phyloP scores from a whole-genome alignment of 306 rosid species.

The Castanea sativa region DNA sequence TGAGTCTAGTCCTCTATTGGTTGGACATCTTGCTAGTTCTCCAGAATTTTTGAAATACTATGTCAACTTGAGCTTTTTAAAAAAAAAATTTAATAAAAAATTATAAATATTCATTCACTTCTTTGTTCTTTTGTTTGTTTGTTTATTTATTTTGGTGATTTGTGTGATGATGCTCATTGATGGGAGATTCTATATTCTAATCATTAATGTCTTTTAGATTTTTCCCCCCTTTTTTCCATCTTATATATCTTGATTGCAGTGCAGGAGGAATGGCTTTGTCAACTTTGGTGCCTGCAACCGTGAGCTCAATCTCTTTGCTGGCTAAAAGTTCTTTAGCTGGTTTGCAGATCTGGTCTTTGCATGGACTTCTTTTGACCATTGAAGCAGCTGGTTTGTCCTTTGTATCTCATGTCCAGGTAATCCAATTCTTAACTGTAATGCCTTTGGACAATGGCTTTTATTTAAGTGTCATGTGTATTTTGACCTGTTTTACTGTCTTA shows the following conservation, averaged over 20 bases:
- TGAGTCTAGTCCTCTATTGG: neutral
- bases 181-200: neutral
- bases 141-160: neutral
- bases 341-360: slow-evolving; percentile 96
- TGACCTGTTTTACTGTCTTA: neutral
- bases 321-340: slow-evolving; percentile 77
- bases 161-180: neutral
- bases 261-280: slow-evolving; percentile 99
- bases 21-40: neutral
- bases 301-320: slow-evolving; percentile 74
- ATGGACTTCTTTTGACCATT: slow-evolving; percentile 91
- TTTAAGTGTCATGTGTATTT: slow-evolving; percentile 5
- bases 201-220: neutral
- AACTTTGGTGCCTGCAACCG: slow-evolving; percentile 91
- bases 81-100: too few relatives aligned
- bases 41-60: neutral
- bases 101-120: neutral
- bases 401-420: slow-evolving; percentile 98
- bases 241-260: slow-evolving; percentile 58
- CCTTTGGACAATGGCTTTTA: slow-evolving; percentile 3
- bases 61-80: neutral
- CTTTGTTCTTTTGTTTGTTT: neutral
- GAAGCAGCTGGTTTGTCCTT: slow-evolving; percentile 98
- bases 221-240: slow-evolving; percentile 8
- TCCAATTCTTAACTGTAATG: slow-evolving; percentile 15